These are phyloP conservation scores for Silene uniflora DNA, from an alignment of 148 eudicot species.

Conservation along the genomic window DNA sequence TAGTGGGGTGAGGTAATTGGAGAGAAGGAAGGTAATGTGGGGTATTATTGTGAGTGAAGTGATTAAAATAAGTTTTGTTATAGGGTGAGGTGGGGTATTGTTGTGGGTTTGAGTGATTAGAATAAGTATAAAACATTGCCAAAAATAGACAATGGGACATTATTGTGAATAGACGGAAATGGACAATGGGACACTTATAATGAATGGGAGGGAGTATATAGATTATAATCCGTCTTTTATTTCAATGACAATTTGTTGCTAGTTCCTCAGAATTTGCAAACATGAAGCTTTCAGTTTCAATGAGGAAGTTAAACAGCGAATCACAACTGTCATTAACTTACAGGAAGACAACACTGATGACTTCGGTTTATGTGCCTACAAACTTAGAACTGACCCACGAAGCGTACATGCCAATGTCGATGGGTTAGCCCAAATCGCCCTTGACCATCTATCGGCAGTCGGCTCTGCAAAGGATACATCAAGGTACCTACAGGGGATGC, in stretches of 20 bases:
- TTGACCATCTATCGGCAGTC: too few relatives aligned
- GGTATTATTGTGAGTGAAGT: too few relatives aligned
- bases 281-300: slow-evolving; percentile 6
- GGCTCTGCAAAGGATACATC: background rate
- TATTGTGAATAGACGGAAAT: too few relatives aligned
- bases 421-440: background rate
- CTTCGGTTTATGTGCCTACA: slow-evolving; percentile 23
- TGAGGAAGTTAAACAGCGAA: slow-evolving; percentile 22
- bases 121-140: too few relatives aligned
- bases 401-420: slow-evolving; percentile 11
- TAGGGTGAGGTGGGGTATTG: too few relatives aligned
- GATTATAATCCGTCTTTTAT: background rate
- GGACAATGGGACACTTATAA: too few relatives aligned
- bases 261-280: background rate
- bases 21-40: too few relatives aligned
- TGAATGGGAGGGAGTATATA: too few relatives aligned
- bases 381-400: slow-evolving; percentile 22
- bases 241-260: background rate
- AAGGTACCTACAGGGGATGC: background rate
- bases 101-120: too few relatives aligned
- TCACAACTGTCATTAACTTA: slow-evolving; percentile 9
- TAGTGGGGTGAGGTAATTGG: too few relatives aligned
- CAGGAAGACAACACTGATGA: slow-evolving; percentile 18
- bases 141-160: too few relatives aligned
- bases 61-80: too few relatives aligned